Evolutionary conservation across 345 rosid species (phyloP), one percentile per base, ranked within the genome.

Genomic region (Populus deltoides): DNA sequence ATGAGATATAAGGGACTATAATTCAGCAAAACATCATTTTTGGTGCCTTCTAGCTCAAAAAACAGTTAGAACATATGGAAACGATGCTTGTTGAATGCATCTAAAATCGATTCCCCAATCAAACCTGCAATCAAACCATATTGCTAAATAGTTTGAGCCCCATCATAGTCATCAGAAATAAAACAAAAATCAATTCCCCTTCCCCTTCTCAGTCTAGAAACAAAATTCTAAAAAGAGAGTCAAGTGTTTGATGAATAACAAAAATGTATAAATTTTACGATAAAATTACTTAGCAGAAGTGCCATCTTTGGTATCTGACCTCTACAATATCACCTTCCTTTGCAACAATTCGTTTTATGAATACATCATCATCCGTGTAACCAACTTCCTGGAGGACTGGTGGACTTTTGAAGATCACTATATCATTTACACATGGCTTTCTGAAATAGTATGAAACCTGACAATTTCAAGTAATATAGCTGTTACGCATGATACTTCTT

Each of bases 341-440:
- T 6, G 97, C 97, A 74, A 97, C 90, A 49, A 97, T 73, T 70
- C 97, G 86, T 85, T 96, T 94, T 67, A 96, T 92, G 87, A 96
- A 96, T n/a, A 96, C 98, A 80, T 93, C 98, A 13, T 89, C 89
- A 78, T 94, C 94, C 0, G 95, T 94, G 81, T 94, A 94, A 70
- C 97, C 99, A 83, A 90, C 95, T 87, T 94, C 91, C 74, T 94
- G 99, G 78, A 97, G 98, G 59, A 89, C 94, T 1, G 98, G 97
- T 25, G 99, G 97, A 79, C 97, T 92, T 87, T 90, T 92, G 81
- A 97, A 97, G 77, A 97, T 94, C 47, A 97, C 97, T 67, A 94
- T 88, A 80, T 97, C 98, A 75, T 94, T 92, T 69, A 94, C 88
- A 83, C 99, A 94, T 15, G 98, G 99, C 90, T 92, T 89, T 83